Base-by-base conservation (phyloP, 148 eudicot genomes). In the Suaeda aralocaspica region DNA sequence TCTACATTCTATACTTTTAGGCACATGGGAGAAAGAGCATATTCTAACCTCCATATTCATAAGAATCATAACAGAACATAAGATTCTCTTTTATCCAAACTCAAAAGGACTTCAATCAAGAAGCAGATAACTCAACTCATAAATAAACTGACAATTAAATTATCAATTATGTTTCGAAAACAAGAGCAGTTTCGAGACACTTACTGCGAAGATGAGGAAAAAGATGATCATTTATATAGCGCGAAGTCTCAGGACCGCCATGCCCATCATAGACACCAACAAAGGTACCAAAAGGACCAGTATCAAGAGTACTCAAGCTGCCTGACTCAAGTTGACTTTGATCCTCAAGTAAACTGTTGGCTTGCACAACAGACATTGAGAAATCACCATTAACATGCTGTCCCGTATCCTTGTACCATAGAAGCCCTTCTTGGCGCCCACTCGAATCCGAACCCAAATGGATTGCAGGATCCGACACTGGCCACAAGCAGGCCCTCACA, bases 221-320 rank as follows among this genome's bases (percentile, higher is more conserved):
- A 66, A 90, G 86, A 76, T 90, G 78, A 66, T 81, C 85, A 72
- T 88, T 90, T 77, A 88, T 79, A 52, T 69, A 90, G 6, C 96
- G 86, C 15, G 96, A 82, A n/a, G 96, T 90, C 87, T 90, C 96
- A 0, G 92, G 96, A 48, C 96, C 92, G 30, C 96, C 96, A 75
- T 90, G 96, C 33, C 96, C 96, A 77, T 90, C 96, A 80, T 90
- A 90, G 34, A 90, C 79, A 22, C 96, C 96, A 34, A 86, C 79
- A 78, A 90, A 90, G 33, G 96, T 90, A 58, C 96, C 92, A 78
- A 65, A 75, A 8, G 96, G 92, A 6, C 92, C 96, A 48, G 82
- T 74, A 15, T 87, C 92, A 50, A 64, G 71, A 0, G 80, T 66
- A 73, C 90, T 88, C 79, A 90, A 76, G 65, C 87, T 82, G 15